Evolutionary conservation across 306 rosid genomes (phyloP).

Genomic region (Chamaecrista fasciculata): DNA sequence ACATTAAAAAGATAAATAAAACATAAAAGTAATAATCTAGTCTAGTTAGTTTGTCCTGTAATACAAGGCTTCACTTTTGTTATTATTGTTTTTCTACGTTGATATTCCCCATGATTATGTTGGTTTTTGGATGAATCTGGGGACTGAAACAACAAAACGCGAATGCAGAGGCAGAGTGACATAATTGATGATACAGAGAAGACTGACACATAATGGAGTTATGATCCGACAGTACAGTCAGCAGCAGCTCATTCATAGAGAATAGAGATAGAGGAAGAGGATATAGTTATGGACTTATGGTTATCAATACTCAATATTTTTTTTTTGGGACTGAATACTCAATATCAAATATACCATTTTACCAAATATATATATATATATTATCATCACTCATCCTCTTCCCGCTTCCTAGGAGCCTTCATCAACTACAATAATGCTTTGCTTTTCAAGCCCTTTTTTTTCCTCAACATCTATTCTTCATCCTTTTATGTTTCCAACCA

Average conservation of each 20-base stretch:
- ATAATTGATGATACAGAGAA: not conserved
- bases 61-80: too few species aligned
- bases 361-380: too few species aligned
- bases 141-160: not conserved
- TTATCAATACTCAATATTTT: too few species aligned
- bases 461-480: too few species aligned
- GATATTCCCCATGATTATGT: not conserved
- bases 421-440: conserved; percentile 7
- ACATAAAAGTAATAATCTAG: not conserved
- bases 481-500: not conserved
- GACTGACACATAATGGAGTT: conserved; percentile 9
- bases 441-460: too few species aligned
- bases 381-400: conserved; percentile 9
- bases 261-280: not conserved
- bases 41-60: not conserved
- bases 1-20: not conserved
- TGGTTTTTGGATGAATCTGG: conserved; percentile 9
- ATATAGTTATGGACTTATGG: too few species aligned
- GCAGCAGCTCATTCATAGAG: conserved; percentile 25
- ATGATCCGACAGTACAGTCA: conserved; percentile 42
- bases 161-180: conserved; percentile 10
- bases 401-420: conserved; percentile 7
- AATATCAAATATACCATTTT: too few species aligned
- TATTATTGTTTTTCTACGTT: not conserved
- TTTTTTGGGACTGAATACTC: too few species aligned